Conservation (phyloP, 2,329 filamentous ascomycete genomes). For the Calonectria pauciramosa region DNA sequence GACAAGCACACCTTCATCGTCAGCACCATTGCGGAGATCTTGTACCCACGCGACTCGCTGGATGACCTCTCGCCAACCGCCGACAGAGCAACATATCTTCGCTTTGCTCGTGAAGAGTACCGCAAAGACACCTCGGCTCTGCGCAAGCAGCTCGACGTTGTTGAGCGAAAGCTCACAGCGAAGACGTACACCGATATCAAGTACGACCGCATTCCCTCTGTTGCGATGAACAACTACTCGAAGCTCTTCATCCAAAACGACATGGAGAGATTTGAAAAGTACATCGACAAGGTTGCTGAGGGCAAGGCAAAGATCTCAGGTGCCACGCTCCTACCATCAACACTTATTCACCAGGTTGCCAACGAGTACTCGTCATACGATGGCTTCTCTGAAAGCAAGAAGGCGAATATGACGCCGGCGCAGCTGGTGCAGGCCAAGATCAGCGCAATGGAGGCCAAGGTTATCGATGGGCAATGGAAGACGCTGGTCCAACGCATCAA, state of each 20-base stretch:
- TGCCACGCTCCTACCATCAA: conserved; percentile 67
- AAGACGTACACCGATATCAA: conserved; percentile 64
- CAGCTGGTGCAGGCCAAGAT: conserved; percentile 48
- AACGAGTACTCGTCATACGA: neutral
- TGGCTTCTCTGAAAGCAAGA: neutral
- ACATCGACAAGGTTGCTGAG: conserved; percentile 61
- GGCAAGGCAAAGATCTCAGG: conserved; percentile 68
- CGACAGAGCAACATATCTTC: conserved; percentile 65
- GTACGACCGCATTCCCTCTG: conserved; percentile 68
- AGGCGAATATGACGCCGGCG: neutral
- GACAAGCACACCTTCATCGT: conserved; percentile 71
- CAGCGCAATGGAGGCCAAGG: conserved; percentile 50
- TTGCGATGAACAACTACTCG: conserved; percentile 69
- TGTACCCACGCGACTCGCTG: conserved; percentile 56
- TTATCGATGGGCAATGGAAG: conserved; percentile 68
- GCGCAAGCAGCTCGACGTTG: conserved; percentile 65
- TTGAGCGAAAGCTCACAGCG: conserved; percentile 65
- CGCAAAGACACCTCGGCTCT: conserved; percentile 66
- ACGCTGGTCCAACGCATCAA: conserved; percentile 69
- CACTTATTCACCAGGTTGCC: conserved; percentile 53
- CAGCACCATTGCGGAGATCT: conserved; percentile 69
- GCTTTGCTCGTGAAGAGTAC: conserved; percentile 66
- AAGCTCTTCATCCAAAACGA: conserved; percentile 66
- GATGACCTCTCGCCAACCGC: conserved; percentile 50
- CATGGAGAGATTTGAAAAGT: conserved; percentile 61